Evolutionary conservation across 441 rosid species (phyloP).

Genomic region (Euphorbia celastroides): DNA sequence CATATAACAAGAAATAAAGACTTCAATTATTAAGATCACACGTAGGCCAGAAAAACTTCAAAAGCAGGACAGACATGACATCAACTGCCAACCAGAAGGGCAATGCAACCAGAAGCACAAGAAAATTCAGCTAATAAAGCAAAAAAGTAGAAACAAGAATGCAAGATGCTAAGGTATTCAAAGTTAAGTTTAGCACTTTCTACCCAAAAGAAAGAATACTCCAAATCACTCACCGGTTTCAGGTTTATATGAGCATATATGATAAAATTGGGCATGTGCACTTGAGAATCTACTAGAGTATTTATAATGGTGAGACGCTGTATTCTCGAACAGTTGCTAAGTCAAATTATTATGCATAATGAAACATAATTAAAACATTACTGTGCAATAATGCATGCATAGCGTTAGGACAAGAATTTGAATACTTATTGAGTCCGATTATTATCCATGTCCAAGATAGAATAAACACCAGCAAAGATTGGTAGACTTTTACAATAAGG

Average conservation of each 20-base stretch:
- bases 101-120: not conserved
- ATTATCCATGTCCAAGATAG: not conserved
- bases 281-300: too few relatives aligned
- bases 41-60: too few relatives aligned
- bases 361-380: not conserved
- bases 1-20: too few relatives aligned
- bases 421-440: not conserved
- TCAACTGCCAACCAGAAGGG: not conserved
- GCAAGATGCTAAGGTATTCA: not conserved
- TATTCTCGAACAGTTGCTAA: too few relatives aligned
- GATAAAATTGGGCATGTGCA: not conserved
- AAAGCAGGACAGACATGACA: not conserved
- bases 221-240: not conserved
- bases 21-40: too few relatives aligned
- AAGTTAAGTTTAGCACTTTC: not conserved
- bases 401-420: not conserved
- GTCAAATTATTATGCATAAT: too few relatives aligned
- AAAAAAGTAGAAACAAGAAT: not conserved
- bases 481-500: not conserved
- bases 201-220: not conserved
- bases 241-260: not conserved
- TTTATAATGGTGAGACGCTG: too few relatives aligned
- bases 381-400: not conserved
- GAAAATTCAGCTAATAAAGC: not conserved
- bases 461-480: not conserved